A percentile compares a stretch with the other conserved stretches of the same genome.
phyloP scores from a whole-genome alignment of 164 flowering plant species.

The Stephania cephalantha region DNA sequence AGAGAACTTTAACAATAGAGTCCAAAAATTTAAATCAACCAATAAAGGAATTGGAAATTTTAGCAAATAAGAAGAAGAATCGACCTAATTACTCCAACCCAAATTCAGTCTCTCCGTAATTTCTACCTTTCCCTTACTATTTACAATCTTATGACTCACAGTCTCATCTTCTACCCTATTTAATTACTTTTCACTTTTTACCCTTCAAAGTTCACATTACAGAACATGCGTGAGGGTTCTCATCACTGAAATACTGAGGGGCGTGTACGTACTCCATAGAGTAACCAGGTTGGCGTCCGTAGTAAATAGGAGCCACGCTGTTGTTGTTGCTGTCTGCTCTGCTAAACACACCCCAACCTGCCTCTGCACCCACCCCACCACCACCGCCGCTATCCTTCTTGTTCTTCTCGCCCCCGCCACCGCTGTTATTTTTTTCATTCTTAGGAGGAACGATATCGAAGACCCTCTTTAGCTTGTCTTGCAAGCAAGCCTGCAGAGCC shows the following conservation, averaged over 20 bases:
- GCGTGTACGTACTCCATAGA: not conserved
- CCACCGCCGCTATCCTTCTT: constrained; percentile 1
- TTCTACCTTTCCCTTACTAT: not conserved
- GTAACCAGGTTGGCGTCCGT: constrained; percentile 4
- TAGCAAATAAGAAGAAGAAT: not conserved
- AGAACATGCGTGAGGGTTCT: constrained; percentile 9
- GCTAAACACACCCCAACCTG: too few relatives aligned
- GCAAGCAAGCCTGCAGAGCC: constrained; percentile 37
- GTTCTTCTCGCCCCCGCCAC: not conserved
- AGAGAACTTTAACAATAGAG: not conserved
- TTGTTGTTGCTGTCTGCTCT: constrained; percentile 14
- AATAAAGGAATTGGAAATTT: not conserved
- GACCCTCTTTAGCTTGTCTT: constrained; percentile 46
- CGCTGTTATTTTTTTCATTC: constrained; percentile 6
- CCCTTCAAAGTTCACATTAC: not conserved
- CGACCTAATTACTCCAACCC: not conserved
- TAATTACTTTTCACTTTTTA: not conserved
- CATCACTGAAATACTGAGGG: constrained; percentile 6
- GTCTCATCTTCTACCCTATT: too few relatives aligned
- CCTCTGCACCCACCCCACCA: constrained; percentile 9
- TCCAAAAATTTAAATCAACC: not conserved
- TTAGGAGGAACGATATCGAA: constrained; percentile 57
- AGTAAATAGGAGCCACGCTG: not conserved
- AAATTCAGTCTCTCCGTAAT: not conserved
- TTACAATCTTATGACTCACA: not conserved